Evolutionary conservation across 768 basidiomycete genomes (phyloP).

Genomic region (Clitopilus passeckerianus): DNA sequence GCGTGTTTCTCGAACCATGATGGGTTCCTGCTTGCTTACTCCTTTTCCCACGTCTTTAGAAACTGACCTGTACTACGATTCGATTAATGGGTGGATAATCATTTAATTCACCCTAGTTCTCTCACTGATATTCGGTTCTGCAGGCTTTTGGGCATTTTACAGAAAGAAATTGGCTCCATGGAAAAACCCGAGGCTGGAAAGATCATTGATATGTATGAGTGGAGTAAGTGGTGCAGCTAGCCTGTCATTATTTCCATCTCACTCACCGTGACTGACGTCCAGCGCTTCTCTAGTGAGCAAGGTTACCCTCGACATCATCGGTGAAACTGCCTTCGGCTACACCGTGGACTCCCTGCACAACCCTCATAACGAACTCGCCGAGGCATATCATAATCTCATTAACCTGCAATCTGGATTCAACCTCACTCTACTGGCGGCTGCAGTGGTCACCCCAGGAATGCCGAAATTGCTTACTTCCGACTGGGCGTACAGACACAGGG

Average conservation of each 20-base stretch:
- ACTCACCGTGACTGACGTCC: too few relatives aligned
- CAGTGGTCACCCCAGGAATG: conserved; percentile 33
- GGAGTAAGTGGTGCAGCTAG: conserved; percentile 34
- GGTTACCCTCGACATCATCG: conserved; percentile 50
- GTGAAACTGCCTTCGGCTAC: conserved; percentile 46
- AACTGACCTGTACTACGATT: conserved; percentile 40
- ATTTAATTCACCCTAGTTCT: conserved; percentile 2
- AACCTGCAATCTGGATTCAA: conserved; percentile 34
- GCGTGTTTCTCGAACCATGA: conserved; percentile 14
- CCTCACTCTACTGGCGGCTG: conserved; percentile 26
- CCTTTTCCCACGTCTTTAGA: too few relatives aligned
- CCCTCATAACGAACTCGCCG: conserved; percentile 40
- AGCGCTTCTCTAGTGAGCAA: conserved; percentile 33
- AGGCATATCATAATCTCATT: conserved; percentile 39
- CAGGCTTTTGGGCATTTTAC: conserved; percentile 35
- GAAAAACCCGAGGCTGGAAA: conserved; percentile 17
- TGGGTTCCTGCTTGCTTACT: too few relatives aligned
- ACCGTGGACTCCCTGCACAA: conserved; percentile 37
- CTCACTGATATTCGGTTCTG: background rate
- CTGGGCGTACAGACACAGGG: conserved; percentile 30
- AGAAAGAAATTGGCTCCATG: conserved; percentile 21
- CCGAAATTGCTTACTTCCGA: conserved; percentile 23
- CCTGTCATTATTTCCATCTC: background rate
- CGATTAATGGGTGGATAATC: conserved; percentile 33
- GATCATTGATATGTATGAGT: conserved; percentile 35